Evolutionary conservation across 768 basidiomycete species (phyloP).

Genomic region (Mycena filopes): DNA sequence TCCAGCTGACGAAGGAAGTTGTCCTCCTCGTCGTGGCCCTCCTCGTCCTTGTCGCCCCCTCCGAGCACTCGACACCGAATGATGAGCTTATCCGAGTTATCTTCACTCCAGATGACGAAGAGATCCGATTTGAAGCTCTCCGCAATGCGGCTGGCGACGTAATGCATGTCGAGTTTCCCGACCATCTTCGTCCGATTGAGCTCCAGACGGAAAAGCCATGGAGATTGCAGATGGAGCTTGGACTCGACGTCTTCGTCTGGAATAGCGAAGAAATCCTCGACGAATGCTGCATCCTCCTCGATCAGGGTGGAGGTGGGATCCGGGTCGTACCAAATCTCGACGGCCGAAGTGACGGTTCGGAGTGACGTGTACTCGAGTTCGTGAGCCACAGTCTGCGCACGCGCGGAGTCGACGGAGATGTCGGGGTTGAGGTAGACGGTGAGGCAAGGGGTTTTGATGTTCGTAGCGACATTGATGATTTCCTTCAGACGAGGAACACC

Average conservation of each 20-base stretch:
- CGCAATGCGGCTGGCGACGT: constrained; percentile 92
- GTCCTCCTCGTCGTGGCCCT: constrained; percentile 88
- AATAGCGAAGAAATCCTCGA: constrained; percentile 99
- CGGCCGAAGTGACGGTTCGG: constrained; percentile 92
- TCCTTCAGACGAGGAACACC: constrained; percentile 99
- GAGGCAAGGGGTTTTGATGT: constrained; percentile 98
- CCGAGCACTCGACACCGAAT: constrained; percentile 95
- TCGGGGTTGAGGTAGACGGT: constrained; percentile 87
- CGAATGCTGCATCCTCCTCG: constrained; percentile 95
- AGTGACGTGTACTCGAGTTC: constrained; percentile 94
- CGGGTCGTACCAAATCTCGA: constrained; percentile 99
- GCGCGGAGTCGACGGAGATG: constrained; percentile 65
- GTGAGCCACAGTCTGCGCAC: constrained; percentile 91
- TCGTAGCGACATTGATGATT: constrained; percentile 98
- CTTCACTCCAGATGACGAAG: constrained; percentile 99
- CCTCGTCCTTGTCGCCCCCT: constrained; percentile 87
- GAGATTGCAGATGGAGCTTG: constrained; percentile 91
- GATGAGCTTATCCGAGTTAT: constrained; percentile 96
- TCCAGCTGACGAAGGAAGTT: constrained; percentile 96
- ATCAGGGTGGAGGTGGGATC: constrained; percentile 92
- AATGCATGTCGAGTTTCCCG: constrained; percentile 94
- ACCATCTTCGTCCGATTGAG: constrained; percentile 98
- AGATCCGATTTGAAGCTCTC: constrained; percentile 96
- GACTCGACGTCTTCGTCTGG: constrained; percentile 96
- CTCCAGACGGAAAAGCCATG: constrained; percentile 97